Evolutionary conservation across 805 yeast genomes (phyloP).

Genomic region (Candida sonorensis): DNA sequence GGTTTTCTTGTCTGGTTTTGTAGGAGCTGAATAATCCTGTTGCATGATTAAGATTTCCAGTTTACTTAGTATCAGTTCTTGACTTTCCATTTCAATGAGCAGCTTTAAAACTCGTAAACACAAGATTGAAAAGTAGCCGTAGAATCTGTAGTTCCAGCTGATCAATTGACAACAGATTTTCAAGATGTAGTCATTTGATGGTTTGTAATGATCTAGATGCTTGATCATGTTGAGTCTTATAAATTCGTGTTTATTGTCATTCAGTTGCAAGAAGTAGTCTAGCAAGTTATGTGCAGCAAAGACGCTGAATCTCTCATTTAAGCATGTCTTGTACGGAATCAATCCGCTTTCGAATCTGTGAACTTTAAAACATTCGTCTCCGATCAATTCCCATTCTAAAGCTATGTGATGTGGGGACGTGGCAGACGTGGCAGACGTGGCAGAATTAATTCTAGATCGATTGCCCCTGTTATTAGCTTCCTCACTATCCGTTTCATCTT

Average conservation of each 20-base stretch:
- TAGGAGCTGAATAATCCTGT: neutral
- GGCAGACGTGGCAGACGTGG: too few relatives aligned
- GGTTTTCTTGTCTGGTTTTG: too few relatives aligned
- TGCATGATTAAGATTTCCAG: slow-evolving; percentile 31
- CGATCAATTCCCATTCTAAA: slow-evolving; percentile 69
- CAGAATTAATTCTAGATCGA: too few relatives aligned
- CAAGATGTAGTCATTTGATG: slow-evolving; percentile 32
- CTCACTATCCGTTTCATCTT: too few relatives aligned
- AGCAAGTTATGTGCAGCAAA: slow-evolving; percentile 48
- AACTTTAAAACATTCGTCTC: slow-evolving; percentile 44
- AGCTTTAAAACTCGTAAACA: slow-evolving; percentile 36
- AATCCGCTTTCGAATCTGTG: slow-evolving; percentile 41
- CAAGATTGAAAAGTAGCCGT: slow-evolving; percentile 43
- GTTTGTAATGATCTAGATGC: slow-evolving; percentile 8
- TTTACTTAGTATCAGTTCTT: slow-evolving; percentile 33
- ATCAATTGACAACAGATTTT: slow-evolving; percentile 40
- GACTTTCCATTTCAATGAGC: slow-evolving; percentile 28
- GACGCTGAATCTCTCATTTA: slow-evolving; percentile 54
- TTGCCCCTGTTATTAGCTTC: too few relatives aligned
- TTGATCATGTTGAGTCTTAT: slow-evolving; percentile 17
- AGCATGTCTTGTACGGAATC: slow-evolving; percentile 47
- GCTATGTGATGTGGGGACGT: slow-evolving; percentile 61
- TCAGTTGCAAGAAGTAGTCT: slow-evolving; percentile 31
- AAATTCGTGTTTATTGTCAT: slow-evolving; percentile 16
- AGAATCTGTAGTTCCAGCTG: slow-evolving; percentile 62